A percentile compares a stretch with the other conserved stretches of the same genome.
These are phyloP conservation scores for Pseudocercospora fijiensis DNA, from an alignment of 2,329 filamentous ascomycete species.

Conservation along the genomic window DNA sequence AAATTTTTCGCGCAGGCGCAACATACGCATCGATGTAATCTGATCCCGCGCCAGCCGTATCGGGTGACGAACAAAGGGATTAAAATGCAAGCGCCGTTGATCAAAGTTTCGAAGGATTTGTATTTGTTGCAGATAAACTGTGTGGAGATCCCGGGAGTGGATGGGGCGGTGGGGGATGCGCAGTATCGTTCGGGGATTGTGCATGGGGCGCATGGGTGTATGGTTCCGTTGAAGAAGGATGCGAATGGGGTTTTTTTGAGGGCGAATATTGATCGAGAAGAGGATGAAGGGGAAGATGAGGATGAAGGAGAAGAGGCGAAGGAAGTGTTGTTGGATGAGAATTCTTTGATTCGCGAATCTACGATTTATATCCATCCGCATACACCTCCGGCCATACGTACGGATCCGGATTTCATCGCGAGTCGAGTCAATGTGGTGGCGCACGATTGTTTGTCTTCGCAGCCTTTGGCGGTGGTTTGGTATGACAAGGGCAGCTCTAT, in stretches of 20 bases:
- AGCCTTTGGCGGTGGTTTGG: background rate
- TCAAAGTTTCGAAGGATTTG: background rate
- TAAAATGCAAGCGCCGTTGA: conserved; percentile 2
- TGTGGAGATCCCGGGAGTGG: background rate
- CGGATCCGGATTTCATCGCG: conserved; percentile 1
- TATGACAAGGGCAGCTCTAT: background rate
- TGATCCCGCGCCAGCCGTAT: background rate
- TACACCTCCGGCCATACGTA: background rate
- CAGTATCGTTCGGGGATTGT: background rate
- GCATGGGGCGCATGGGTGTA: background rate
- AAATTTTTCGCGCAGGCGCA: background rate
- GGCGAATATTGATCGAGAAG: background rate
- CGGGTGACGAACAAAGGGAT: conserved; percentile 5
- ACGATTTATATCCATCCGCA: background rate
- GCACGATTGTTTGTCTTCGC: background rate
- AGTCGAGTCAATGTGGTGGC: background rate
- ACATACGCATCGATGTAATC: background rate
- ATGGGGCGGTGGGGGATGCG: background rate
- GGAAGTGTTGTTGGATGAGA: background rate
- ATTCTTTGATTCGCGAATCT: background rate
- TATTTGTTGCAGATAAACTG: background rate
- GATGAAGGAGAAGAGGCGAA: background rate
- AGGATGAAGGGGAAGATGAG: background rate
- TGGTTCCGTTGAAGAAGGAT: conserved; percentile 3
- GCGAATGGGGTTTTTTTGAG: background rate